Base-by-base conservation (phyloP, 148 eudicot genomes). In the Fagopyrum tataricum region DNA sequence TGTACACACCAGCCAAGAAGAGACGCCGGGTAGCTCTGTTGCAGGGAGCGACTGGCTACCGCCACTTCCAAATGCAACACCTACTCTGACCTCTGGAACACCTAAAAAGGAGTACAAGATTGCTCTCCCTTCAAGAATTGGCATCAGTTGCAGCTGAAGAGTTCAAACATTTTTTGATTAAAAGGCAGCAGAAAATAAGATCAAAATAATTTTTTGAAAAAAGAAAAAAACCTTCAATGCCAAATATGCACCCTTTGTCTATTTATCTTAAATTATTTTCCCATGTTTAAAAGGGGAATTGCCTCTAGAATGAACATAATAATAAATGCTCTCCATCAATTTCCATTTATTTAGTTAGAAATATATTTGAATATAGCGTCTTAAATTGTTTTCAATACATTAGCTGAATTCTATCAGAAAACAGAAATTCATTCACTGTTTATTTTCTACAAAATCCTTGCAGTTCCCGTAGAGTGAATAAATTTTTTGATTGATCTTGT, bases 41-140 rank as follows among this genome's bases (percentile, higher is more conserved):
- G 97, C 97, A 74, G 99, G 99, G 79, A 95, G 87, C 18, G 91
- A 84, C 75, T 95, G 96, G 80, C 85, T 90, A 76, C 88, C 91
- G 76, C 98, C 96, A 80, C 92, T 82, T 59, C 99, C 99, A 81
- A 92, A 89, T 66, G 97, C 93, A 76, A 95, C 82, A 53, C 90
- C 96, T 52, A 92, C 83, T 79, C 94, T 88, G 67, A 95, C 93
- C 76, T 92, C 99, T 4, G 99, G 99, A 73, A 79, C 82, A 20
- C 96, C 75, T 58, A 95, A 41, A 86, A 95, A 95, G 18, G 99
- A 95, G 84, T 90, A 85, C 73, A 90, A 62, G 70, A 95, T 15
- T 31, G 91, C 99, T 85, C 84, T 87, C 67, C 99, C 99, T 68
- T 90, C 94, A 76, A 95, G 78, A 75, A 90, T 79, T 73, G 99